phyloP scores from a whole-genome alignment of 768 basidiomycete species.

The Phaffia tasmanica region DNA sequence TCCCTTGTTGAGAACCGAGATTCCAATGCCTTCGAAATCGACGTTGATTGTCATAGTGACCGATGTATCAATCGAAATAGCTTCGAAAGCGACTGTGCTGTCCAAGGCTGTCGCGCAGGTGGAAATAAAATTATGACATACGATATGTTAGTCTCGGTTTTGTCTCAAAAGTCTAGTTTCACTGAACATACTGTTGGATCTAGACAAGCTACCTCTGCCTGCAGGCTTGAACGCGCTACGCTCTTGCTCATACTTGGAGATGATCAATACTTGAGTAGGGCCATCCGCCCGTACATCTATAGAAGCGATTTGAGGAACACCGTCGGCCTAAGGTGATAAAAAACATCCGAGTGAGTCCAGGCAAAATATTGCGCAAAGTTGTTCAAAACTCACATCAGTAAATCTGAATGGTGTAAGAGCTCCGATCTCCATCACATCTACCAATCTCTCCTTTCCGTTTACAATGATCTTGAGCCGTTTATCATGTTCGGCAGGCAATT shows the following conservation, averaged over 20 bases:
- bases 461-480: constrained; percentile 63
- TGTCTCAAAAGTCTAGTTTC: not conserved
- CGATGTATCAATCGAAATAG: constrained; percentile 55
- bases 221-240: constrained; percentile 77
- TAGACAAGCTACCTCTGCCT: constrained; percentile 39
- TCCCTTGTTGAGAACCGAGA: constrained; percentile 79
- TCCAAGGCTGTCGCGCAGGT: constrained; percentile 49
- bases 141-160: not conserved
- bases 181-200: constrained; percentile 27
- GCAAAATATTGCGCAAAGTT: not conserved
- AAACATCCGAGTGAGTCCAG: constrained; percentile 1
- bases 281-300: constrained; percentile 87
- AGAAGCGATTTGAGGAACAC: constrained; percentile 56
- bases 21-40: constrained; percentile 77
- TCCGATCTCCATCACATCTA: constrained; percentile 95
- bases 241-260: constrained; percentile 76
- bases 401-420: constrained; percentile 81
- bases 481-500: constrained; percentile 68
- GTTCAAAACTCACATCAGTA: constrained; percentile 12
- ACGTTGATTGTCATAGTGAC: constrained; percentile 58
- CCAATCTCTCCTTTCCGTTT: constrained; percentile 50
- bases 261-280: constrained; percentile 67
- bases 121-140: too few relatives aligned
- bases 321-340: constrained; percentile 33
- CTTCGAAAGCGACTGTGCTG: constrained; percentile 71